Evolutionary conservation across 1,284 basidiomycete species (phyloP).

Genomic region (Rhodotorula sp.): DNA sequence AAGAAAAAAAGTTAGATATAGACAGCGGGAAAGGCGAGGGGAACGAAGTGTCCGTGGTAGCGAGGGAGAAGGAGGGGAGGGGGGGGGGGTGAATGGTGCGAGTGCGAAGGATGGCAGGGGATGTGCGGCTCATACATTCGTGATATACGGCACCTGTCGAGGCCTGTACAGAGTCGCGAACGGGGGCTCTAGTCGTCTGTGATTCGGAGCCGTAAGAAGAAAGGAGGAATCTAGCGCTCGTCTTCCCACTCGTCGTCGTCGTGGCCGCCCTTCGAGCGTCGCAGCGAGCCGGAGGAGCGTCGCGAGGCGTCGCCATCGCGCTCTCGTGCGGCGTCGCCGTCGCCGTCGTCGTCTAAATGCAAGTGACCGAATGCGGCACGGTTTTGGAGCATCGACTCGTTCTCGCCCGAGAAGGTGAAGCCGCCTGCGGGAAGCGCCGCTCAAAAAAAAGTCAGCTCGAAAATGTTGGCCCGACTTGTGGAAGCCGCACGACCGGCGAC

Average conservation of each 20-base stretch:
- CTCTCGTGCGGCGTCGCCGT: background rate
- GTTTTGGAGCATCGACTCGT: slow-evolving; percentile 37
- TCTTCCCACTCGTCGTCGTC: slow-evolving; percentile 33
- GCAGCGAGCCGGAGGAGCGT: slow-evolving; percentile 2
- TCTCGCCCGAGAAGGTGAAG: slow-evolving; percentile 44
- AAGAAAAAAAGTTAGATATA: background rate
- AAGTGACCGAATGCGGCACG: slow-evolving; percentile 18
- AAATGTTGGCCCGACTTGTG: slow-evolving; percentile 46
- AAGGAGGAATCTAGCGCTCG: slow-evolving; percentile 8
- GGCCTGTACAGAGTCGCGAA: background rate
- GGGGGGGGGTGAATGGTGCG: background rate
- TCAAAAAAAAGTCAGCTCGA: slow-evolving; percentile 47
- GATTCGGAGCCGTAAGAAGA: background rate
- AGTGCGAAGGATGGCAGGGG: background rate
- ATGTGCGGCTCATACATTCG: background rate
- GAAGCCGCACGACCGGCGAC: slow-evolving; percentile 52
- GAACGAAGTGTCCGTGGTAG: background rate
- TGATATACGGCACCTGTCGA: background rate
- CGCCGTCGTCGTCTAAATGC: slow-evolving; percentile 14
- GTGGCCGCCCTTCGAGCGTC: background rate
- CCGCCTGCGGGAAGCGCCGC: slow-evolving; percentile 24
- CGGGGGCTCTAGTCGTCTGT: background rate
- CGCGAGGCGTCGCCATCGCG: background rate
- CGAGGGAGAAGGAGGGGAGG: background rate
- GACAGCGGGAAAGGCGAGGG: background rate